Conservation (phyloP, 2,329 filamentous ascomycete genomes). For the Paramyrothecium roridum region DNA sequence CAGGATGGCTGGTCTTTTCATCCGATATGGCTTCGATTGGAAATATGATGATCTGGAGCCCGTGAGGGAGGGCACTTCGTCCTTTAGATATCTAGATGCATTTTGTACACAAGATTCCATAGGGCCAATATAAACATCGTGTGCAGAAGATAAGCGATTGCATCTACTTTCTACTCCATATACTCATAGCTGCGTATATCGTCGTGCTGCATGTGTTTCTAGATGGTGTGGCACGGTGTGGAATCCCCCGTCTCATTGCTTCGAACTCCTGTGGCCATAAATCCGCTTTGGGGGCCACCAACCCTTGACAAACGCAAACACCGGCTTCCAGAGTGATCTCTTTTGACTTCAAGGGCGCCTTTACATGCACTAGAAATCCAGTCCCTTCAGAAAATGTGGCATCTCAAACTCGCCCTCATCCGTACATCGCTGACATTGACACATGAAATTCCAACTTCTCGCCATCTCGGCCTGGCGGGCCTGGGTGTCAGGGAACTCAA, state of each 20-base stretch:
- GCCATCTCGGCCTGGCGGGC: constrained; percentile 4
- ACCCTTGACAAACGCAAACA: no score
- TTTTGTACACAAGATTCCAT: neutral
- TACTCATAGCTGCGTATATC: no score
- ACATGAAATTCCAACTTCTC: constrained; percentile 6
- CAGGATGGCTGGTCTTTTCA: neutral
- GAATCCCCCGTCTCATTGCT: no score
- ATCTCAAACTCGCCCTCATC: constrained; percentile 4
- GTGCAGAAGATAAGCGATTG: no score
- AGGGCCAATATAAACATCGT: neutral
- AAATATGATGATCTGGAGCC: neutral
- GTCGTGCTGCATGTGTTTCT: no score
- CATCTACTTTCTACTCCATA: no score
- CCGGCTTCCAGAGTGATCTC: no score
- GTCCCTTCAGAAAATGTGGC: neutral
- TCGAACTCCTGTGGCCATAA: no score
- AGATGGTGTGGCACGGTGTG: no score
- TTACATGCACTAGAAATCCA: neutral
- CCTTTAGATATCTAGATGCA: neutral
- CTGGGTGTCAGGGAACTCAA: constrained; percentile 1
- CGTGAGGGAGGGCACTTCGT: neutral
- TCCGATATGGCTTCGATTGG: neutral
- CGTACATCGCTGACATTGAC: constrained; percentile 7
- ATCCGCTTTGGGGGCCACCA: no score
- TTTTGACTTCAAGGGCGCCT: no score